phyloP scores from a whole-genome alignment of 1,284 basidiomycete species.

The Ganoderma multipileum region DNA sequence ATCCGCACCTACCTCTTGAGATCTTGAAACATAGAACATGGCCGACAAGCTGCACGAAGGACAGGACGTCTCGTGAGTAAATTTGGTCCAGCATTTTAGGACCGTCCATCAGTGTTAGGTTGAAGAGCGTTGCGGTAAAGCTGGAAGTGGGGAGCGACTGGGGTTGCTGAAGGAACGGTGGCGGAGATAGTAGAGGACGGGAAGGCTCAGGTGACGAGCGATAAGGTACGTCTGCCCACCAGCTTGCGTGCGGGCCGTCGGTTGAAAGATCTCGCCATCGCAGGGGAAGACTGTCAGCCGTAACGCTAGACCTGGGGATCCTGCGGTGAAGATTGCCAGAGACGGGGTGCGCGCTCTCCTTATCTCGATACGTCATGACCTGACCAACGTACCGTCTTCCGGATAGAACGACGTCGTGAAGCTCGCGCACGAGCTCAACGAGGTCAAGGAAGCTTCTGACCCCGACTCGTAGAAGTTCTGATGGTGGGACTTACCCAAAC shows the following conservation, averaged over 20 bases:
- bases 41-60: conserved; percentile 40
- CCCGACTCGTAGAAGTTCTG: neutral
- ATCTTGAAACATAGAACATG: conserved; percentile 24
- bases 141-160: conserved; percentile 43
- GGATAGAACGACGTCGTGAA: conserved; percentile 49
- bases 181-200: conserved; percentile 45
- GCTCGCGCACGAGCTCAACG: conserved; percentile 48
- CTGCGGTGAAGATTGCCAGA: conserved; percentile 48
- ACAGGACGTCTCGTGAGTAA: conserved; percentile 41
- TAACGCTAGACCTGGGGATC: conserved; percentile 46
- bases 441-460: conserved; percentile 39
- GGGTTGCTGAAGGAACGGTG: conserved; percentile 38
- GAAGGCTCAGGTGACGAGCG: conserved; percentile 45
- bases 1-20: neutral
- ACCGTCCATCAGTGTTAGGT: neutral
- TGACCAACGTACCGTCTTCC: neutral
- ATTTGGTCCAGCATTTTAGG: too few species aligned
- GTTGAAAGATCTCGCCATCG: neutral
- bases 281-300: conserved; percentile 49
- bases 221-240: conserved; percentile 40
- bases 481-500: neutral
- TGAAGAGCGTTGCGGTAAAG: conserved; percentile 23
- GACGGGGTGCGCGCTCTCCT: conserved; percentile 40
- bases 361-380: neutral
- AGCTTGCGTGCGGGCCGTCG: neutral